Evolutionary conservation across 768 basidiomycete genomes (phyloP), one percentile per base, ranked within the genome.

Genomic region (Tylopilus vinaceipallidus): DNA sequence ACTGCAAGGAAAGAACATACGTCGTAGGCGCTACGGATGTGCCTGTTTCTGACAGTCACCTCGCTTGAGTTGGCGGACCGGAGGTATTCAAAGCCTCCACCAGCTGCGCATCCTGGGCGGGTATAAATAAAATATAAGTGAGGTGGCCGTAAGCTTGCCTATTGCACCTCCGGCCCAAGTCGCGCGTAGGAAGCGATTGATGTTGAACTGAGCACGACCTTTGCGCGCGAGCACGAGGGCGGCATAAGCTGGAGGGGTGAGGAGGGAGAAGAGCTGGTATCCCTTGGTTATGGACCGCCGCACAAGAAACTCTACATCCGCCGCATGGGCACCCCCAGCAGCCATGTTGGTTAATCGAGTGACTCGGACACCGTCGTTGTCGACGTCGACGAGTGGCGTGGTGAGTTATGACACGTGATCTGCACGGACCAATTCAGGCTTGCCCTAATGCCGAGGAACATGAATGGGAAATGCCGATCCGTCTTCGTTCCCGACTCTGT

Each of bases 81-180:
- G 26, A 74, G 69, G 61, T 86, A 88, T 36, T 81, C 79, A n/a
- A 79, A 70, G 7, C 73, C 76, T 36, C 83, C 86, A 26, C 79
- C 77, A 3, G 68, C 69, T 13, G 67, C 74, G 12, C 76, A 68
- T 38, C 68, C 68, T 71, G 33, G 38, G 22, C 36, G 34, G 26
- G 10, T 9, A 26, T 57, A 26, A 45, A 3, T 45, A 37, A 36
- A 26, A 0, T 27, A 8, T 19, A 27, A 22, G 10, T 0, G 3
- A 23, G 8, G 13, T 20, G 11, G 26, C 6, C 12, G 16, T 24
- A 40, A 22, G 19, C 47, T 37, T 42, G 50, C 88, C 88, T 42
- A 68, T 70, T 16, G 77, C 64, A 26, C 88, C 85, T 16, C 84
- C 83, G 5, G 83, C 59, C 88, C 87, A 90, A 14, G 86, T 86